phyloP scores from a whole-genome alignment of 495 filamentous ascomycete genomes.

The Acidomyces sp. region DNA sequence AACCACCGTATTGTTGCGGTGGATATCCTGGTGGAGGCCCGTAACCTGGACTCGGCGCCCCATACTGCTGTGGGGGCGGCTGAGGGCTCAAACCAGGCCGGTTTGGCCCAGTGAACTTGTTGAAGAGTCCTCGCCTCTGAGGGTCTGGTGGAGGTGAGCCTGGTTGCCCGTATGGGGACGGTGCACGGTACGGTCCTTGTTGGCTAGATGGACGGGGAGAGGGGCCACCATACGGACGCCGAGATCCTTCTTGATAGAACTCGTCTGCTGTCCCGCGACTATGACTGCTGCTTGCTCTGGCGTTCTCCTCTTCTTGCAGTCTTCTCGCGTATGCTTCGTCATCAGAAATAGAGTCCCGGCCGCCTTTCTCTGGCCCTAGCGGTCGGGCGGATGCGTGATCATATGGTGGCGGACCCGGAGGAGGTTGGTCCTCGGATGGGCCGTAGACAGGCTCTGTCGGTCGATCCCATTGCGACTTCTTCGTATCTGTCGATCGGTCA shows the following conservation, averaged over 20 bases:
- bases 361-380: constrained; percentile 38
- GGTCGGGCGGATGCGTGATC: constrained; percentile 26
- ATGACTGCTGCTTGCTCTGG: constrained; percentile 34
- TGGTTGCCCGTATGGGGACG: constrained; percentile 26
- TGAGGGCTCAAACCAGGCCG: no score
- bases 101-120: constrained; percentile 43
- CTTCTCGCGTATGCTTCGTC: constrained; percentile 64
- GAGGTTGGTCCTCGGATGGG: constrained; percentile 26
- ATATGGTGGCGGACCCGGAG: constrained; percentile 57
- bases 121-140: constrained; percentile 38
- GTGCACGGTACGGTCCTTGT: neutral
- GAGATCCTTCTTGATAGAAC: constrained; percentile 37
- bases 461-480: constrained; percentile 75
- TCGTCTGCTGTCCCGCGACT: constrained; percentile 30
- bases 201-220: constrained; percentile 1
- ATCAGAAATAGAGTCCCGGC: constrained; percentile 37
- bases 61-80: no score
- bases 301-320: constrained; percentile 73
- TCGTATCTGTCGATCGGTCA: no score
- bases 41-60: no score
- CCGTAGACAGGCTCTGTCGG: constrained; percentile 51
- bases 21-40: constrained; percentile 14
- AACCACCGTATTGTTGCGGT: constrained; percentile 14
- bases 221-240: no score
- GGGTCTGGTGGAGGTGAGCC: constrained; percentile 28